These are phyloP conservation scores for Coelastrella sp. DNA, from an alignment of 139 green algal species.

Conservation along the genomic window DNA sequence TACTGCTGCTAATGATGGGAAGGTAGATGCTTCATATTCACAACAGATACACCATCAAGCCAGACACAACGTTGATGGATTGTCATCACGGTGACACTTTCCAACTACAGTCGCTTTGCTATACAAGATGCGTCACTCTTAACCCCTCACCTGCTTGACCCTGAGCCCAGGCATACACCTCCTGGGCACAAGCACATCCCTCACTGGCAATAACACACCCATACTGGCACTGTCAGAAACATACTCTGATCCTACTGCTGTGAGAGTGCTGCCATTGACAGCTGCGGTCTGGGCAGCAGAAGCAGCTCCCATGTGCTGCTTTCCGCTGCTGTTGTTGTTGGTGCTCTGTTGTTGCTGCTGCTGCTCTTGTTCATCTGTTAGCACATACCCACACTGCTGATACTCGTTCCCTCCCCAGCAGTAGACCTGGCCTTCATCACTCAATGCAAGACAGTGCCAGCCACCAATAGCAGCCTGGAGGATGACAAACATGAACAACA, in stretches of 20 bases:
- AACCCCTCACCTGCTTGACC: constrained; percentile 33
- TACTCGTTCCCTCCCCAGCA: constrained; percentile 92
- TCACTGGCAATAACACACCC: constrained; percentile 11
- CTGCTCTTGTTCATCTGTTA: neutral
- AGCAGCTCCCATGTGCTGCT: neutral
- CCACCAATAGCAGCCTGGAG: constrained; percentile 89
- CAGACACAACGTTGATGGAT: no score
- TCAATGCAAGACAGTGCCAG: constrained; percentile 92
- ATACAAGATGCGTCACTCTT: no score
- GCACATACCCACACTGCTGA: constrained; percentile 75
- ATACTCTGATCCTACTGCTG: neutral
- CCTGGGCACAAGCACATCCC: constrained; percentile 32
- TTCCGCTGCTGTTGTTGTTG: neutral
- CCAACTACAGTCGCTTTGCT: no score
- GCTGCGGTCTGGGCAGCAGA: neutral
- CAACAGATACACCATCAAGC: no score
- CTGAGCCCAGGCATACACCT: constrained; percentile 36
- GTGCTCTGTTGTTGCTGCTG: neutral
- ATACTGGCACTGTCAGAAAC: neutral
- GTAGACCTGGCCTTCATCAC: constrained; percentile 61
- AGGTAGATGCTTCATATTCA: no score
- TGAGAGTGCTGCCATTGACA: neutral
- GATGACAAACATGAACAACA: neutral
- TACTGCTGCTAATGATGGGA: no score
- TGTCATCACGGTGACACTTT: no score